Evolutionary conservation across 768 basidiomycete species (phyloP), one percentile per base, ranked within the genome.

Genomic region (Termitomyces sp.): DNA sequence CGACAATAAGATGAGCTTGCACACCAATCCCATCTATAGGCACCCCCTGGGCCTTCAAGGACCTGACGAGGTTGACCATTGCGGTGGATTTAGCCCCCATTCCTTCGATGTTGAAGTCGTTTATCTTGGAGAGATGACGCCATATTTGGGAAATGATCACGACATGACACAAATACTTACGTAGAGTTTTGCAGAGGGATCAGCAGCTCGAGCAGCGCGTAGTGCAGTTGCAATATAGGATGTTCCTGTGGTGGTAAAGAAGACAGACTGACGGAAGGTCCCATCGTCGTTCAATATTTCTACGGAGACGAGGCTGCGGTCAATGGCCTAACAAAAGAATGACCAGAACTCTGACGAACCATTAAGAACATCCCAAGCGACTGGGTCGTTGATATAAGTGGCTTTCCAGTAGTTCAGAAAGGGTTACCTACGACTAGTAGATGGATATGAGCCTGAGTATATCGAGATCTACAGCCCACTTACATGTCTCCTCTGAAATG

Each of bases 11-110:
- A 67, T 87, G 86, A 51, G 73, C 70, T 70, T 86, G 80, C 54
- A 85, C 73, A 56, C 86, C 86, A 47, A 88, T 71, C 41, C 84
- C 85, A 64, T 86, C 80, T 62, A 87, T 73, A 5, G 85, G 84
- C 1, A 76, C 76, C 24, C 77, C 78, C 28, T 73, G 70, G 0
- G 71, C 69, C 59, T 80, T 65, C 50, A 86, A 78, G 20, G 72
- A 67, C 55, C 76, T 71, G 22, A 84, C 77, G 52, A 86, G 78
- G 59, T 76, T 77, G 60, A 77, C 68, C 75, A 85, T 79, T 20
- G 80, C 77, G 44, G 82, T 80, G 16, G 82, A 74, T 65, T 86
- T 86, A 31, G 78, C 72, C 34, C 80, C 79, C 37, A 73, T 68
- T 5, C 68, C 69, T 55, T 77, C 77, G 54, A 77, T 70, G 53